Percentiles rank a stretch among this genome's conserved stretches.
Conservation (phyloP, 164 flowering plant genomes). For the Platanus orientalis region DNA sequence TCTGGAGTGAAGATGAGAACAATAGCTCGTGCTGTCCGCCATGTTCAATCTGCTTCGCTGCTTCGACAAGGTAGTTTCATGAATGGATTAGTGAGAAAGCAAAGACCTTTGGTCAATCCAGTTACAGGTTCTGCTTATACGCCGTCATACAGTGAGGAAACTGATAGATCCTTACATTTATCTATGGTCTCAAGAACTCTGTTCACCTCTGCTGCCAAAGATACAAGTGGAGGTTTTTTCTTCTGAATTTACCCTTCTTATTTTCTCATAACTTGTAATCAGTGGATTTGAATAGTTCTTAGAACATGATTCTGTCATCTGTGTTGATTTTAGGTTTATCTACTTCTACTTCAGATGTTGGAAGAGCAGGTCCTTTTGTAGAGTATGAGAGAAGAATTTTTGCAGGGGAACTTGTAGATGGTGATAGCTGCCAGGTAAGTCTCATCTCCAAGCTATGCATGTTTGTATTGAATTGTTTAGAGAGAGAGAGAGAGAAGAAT, state of each 20-base stretch:
- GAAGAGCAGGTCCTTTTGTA: slow-evolving; percentile 67
- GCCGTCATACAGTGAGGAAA: slow-evolving; percentile 13
- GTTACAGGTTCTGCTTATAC: slow-evolving; percentile 10
- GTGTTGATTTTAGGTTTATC: slow-evolving; percentile 1
- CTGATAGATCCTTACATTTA: slow-evolving; percentile 19
- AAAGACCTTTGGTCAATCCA: slow-evolving; percentile 4
- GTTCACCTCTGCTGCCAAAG: slow-evolving; percentile 37
- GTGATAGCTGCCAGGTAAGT: slow-evolving; percentile 78
- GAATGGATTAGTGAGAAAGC: slow-evolving; percentile 13
- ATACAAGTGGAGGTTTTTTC: slow-evolving; percentile 37
- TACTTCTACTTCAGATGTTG: slow-evolving; percentile 28
- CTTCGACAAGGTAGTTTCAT: slow-evolving; percentile 15
- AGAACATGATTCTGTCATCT: neutral
- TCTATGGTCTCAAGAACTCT: slow-evolving; percentile 42
- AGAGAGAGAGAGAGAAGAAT: too few relatives aligned
- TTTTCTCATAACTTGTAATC: neutral
- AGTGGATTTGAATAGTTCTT: neutral
- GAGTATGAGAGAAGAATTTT: slow-evolving; percentile 87
- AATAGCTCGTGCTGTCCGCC: slow-evolving; percentile 24
- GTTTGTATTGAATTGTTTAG: neutral
- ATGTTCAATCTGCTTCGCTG: slow-evolving; percentile 26
- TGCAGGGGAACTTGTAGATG: slow-evolving; percentile 79
- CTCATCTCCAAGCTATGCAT: neutral
- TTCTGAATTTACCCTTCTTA: neutral
- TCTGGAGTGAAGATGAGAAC: slow-evolving; percentile 37